A percentile compares a stretch with the other conserved stretches of the same genome.
Conservation (phyloP, 768 basidiomycete species). For the Kondoa malvinella region DNA sequence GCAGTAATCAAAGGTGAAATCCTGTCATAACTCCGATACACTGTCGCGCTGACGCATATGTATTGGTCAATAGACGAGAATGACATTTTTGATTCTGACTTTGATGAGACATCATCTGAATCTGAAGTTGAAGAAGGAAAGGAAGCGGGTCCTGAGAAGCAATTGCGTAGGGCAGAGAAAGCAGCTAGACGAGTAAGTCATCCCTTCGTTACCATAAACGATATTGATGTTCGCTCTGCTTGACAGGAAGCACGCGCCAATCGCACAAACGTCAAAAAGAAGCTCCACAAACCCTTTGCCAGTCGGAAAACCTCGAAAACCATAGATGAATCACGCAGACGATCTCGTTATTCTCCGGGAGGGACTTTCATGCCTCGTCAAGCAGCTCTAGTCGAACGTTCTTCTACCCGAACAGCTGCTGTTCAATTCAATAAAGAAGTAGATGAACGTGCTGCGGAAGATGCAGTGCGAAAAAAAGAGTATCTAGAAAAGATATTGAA, state of each 20-base stretch:
- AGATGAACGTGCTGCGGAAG: conserved; percentile 3
- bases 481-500: conserved; percentile 27
- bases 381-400: not conserved
- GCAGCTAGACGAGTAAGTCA: conserved; percentile 18
- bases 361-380: not conserved
- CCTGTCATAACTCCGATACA: not conserved
- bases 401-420: conserved; percentile 6
- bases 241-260: not conserved
- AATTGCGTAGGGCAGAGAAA: conserved; percentile 20
- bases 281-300: not conserved
- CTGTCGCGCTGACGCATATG: not conserved
- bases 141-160: conserved; percentile 41
- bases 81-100: conserved; percentile 66
- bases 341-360: not conserved
- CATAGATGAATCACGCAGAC: not conserved
- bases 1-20: conserved; percentile 40
- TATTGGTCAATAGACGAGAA: conserved; percentile 46
- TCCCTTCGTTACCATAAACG: not conserved
- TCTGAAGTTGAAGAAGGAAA: conserved; percentile 44
- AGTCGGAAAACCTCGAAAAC: not conserved
- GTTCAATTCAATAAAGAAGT: conserved; percentile 11
- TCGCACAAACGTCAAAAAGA: not conserved
- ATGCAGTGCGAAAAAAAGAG: conserved; percentile 4
- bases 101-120: conserved; percentile 53
- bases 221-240: not conserved